Conservation (phyloP, 1,139 yeast genomes). For the Barnettozyma hawaiiensis region DNA sequence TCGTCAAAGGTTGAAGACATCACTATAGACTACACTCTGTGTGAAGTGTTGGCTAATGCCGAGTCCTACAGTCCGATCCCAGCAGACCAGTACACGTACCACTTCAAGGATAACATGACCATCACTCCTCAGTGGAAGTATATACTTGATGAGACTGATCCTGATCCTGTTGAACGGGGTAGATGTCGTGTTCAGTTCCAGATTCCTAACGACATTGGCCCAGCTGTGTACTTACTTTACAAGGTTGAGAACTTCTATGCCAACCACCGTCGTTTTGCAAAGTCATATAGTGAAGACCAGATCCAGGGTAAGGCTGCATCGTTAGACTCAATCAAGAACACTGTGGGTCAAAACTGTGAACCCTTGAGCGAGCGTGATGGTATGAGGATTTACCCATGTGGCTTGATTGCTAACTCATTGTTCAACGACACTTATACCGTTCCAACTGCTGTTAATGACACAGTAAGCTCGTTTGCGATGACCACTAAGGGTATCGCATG, state of each 20-base stretch:
- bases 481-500: slow-evolving; percentile 77
- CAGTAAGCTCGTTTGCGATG: slow-evolving; percentile 50
- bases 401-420: slow-evolving; percentile 86
- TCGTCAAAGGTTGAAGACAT: slow-evolving; percentile 73
- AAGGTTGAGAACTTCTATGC: slow-evolving; percentile 80
- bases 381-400: slow-evolving; percentile 80
- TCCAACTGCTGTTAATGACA: slow-evolving; percentile 45
- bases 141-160: slow-evolving; percentile 42
- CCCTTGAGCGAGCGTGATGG: slow-evolving; percentile 62
- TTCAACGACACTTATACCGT: slow-evolving; percentile 78
- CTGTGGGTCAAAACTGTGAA: slow-evolving; percentile 79
- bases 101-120: slow-evolving; percentile 40
- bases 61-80: slow-evolving; percentile 60
- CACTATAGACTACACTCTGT: slow-evolving; percentile 73
- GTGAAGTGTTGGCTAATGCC: slow-evolving; percentile 53
- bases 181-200: slow-evolving; percentile 77
- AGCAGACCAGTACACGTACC: slow-evolving; percentile 42
- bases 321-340: slow-evolving; percentile 48
- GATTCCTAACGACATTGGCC: slow-evolving; percentile 67
- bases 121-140: slow-evolving; percentile 64
- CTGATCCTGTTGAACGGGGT: slow-evolving; percentile 33
- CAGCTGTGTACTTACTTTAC: slow-evolving; percentile 77
- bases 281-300: slow-evolving; percentile 88
- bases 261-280: slow-evolving; percentile 90
- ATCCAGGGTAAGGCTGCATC: slow-evolving; percentile 69